Percentiles rank a stretch among this genome's conserved stretches.
These are phyloP conservation scores for Diophrys appendiculata DNA, from an alignment of 73 alveolate genomes.

Conservation along the genomic window DNA sequence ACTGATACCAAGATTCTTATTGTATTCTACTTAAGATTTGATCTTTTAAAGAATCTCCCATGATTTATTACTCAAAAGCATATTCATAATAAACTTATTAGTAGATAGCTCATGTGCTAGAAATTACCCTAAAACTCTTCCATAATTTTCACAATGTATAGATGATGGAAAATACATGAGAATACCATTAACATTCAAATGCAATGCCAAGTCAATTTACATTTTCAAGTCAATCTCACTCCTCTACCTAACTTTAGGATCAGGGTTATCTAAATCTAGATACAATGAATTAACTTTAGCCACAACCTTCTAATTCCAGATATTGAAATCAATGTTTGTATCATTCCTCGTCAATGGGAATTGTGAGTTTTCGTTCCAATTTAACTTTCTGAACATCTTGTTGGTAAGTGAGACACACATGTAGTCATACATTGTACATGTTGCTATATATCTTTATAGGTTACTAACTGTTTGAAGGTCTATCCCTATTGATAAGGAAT, in stretches of 20 bases:
- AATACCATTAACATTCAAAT: slow-evolving; percentile 44
- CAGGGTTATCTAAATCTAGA: slow-evolving; percentile 48
- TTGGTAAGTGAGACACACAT: not conserved
- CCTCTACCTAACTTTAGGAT: slow-evolving; percentile 45
- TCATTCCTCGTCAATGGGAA: slow-evolving; percentile 45
- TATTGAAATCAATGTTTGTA: slow-evolving; percentile 17
- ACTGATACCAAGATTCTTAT: not conserved
- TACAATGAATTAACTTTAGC: slow-evolving; percentile 31
- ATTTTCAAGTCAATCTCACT: slow-evolving; percentile 31
- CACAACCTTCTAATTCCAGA: slow-evolving; percentile 37
- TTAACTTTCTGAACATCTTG: not conserved
- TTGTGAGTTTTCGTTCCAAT: not conserved
- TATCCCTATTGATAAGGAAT: not conserved
- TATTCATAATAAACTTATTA: slow-evolving; percentile 32
- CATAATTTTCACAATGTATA: slow-evolving; percentile 41
- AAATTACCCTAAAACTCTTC: slow-evolving; percentile 35
- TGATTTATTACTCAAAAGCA: not conserved
- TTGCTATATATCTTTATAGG: not conserved
- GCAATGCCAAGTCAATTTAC: slow-evolving; percentile 55
- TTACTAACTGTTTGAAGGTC: not conserved
- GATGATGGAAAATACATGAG: slow-evolving; percentile 44
- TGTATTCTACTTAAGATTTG: not conserved
- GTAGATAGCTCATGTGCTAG: slow-evolving; percentile 44
- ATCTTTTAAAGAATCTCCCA: not conserved
- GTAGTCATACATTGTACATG: not conserved